Evolutionary conservation across 768 basidiomycete species (phyloP), one percentile per base, ranked within the genome.

Genomic region (Harrya chromipes): DNA sequence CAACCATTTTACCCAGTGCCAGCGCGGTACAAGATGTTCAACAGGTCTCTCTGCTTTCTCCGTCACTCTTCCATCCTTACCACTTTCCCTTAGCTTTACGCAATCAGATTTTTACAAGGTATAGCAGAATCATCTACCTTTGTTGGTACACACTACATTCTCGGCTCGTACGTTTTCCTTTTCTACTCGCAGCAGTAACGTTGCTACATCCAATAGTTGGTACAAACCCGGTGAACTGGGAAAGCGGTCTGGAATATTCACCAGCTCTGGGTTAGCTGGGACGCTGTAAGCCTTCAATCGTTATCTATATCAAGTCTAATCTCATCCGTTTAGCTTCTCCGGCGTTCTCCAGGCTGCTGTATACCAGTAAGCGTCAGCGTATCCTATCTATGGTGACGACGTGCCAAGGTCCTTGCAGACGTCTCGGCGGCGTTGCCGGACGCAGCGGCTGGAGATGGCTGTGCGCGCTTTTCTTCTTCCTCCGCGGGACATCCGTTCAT

Each of bases 51-150:
- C 41, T 14, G 43, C 13, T 11, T 20, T 50, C 29, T 29, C 14
- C 2, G 3, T 37, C 3, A 17, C 17, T 19, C 10, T 17, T 6
- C 6, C 26, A 3, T 40, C 14, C 23, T 33, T 23, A 49, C 11
- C 41, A 50, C 38, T 38, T 10, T 40, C 37, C 49, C 47, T 45
- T 45, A 84, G 83, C 69, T 88, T 43, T 85, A 82, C 63, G 82
- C 73, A 24, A 84, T 88, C 52, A 76, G 85, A 9, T 87, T 89
- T 61, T 76, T 87, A 47, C 85, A 86, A 65, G 87, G 83, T 20
- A 71, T 87, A 49, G 78, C 81, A 7, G 87, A 89, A 65, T 78
- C 85, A 0, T 86, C 85, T 8, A 89, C 85, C 2, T 90, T 89
- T 63, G 84, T 84, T 23, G 87, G 87, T 31, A 82, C 83, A 14